Percentiles rank a stretch among this genome's conserved stretches.
Evolutionary conservation across 495 filamentous ascomycete species (phyloP).

Genomic region (Penicillium paradoxum): DNA sequence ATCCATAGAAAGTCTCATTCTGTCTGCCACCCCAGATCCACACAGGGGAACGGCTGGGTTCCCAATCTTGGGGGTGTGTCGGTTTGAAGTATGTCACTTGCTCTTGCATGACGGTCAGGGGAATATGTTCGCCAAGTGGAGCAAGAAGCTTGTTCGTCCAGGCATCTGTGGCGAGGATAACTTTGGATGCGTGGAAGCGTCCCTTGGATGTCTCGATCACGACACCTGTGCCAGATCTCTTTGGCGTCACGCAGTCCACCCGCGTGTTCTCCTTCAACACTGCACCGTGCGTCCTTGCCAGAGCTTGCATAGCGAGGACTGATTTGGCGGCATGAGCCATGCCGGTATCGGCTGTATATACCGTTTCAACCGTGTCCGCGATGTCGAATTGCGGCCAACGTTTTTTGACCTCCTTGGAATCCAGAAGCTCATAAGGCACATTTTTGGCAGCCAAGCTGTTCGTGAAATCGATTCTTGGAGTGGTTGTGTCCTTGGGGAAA

Average conservation of each 20-base stretch:
- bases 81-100: constrained; percentile 32
- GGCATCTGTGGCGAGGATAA: constrained; percentile 26
- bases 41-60: constrained; percentile 17
- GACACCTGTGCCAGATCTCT: constrained; percentile 6
- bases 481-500: constrained; percentile 16
- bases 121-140: constrained; percentile 22
- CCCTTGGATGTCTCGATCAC: constrained; percentile 25
- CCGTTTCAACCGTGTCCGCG: constrained; percentile 19
- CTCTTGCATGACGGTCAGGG: constrained; percentile 28
- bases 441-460: constrained; percentile 12
- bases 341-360: constrained; percentile 24
- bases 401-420: constrained; percentile 19
- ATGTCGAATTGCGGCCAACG: constrained; percentile 28
- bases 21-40: constrained; percentile 24
- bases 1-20: constrained; percentile 19
- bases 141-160: constrained; percentile 28
- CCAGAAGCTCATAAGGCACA: constrained; percentile 23
- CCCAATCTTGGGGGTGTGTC: constrained; percentile 13
- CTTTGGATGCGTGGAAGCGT: constrained; percentile 19
- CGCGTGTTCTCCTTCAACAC: constrained; percentile 16
- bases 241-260: constrained; percentile 9
- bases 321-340: constrained; percentile 24
- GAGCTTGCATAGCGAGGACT: constrained; percentile 19
- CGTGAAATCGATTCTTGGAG: constrained; percentile 10
- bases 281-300: constrained; percentile 20